Percentiles rank a stretch among this genome's conserved stretches.
Evolutionary conservation across 2,329 filamentous ascomycete genomes (phyloP).

Genomic region (Xylariaceae sp.): DNA sequence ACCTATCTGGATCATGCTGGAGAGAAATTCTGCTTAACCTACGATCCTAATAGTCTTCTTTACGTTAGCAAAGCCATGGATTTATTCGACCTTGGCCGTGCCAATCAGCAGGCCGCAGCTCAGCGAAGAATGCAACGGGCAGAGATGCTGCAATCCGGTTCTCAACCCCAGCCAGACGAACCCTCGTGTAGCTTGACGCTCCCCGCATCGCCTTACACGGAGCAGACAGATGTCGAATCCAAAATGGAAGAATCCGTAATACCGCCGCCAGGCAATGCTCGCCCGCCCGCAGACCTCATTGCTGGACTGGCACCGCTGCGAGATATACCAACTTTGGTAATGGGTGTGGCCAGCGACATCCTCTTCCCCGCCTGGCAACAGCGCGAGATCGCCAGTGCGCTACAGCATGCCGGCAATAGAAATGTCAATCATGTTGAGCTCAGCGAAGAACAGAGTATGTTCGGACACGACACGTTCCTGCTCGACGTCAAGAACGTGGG

Average conservation of each 20-base stretch:
- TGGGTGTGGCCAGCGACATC: constrained; percentile 94
- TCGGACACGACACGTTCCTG: constrained; percentile 95
- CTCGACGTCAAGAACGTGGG: constrained; percentile 90
- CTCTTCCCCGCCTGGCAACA: constrained; percentile 98
- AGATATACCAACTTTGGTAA: constrained; percentile 77
- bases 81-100: constrained; percentile 81
- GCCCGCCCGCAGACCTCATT: constrained; percentile 75
- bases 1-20: constrained; percentile 97
- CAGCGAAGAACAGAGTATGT: constrained; percentile 88
- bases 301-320: constrained; percentile 67
- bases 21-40: constrained; percentile 96
- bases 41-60: constrained; percentile 90
- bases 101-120: constrained; percentile 62
- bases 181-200: constrained; percentile 74
- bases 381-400: constrained; percentile 81
- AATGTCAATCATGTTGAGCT: constrained; percentile 85
- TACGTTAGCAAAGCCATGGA: constrained; percentile 99
- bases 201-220: constrained; percentile 79
- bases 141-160: constrained; percentile 50
- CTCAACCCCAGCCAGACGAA: constrained; percentile 34
- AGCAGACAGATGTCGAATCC: constrained; percentile 59
- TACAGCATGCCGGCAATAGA: constrained; percentile 72
- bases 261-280: constrained; percentile 34
- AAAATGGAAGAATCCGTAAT: constrained; percentile 30
- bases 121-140: constrained; percentile 59